Percentiles rank a stretch among this genome's conserved stretches.
Conservation (phyloP, 495 filamentous ascomycete species). For the Staphylotrichum tortipilum region DNA sequence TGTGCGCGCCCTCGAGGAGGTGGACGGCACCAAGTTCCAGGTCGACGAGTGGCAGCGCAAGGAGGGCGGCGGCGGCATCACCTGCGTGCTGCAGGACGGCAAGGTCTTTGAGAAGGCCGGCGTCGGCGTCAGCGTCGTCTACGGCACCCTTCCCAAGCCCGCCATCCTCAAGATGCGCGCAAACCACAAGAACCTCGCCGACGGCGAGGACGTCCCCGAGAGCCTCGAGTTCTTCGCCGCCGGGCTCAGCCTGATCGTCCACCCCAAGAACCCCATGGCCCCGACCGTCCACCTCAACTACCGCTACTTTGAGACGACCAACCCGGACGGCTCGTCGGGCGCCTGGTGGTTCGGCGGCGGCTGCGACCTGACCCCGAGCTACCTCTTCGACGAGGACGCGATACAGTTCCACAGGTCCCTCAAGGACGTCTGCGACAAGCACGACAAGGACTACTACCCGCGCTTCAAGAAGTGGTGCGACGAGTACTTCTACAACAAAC, state of each 20-base stretch:
- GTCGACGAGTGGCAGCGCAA: constrained; percentile 82
- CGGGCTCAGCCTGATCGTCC: constrained; percentile 83
- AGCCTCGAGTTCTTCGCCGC: constrained; percentile 90
- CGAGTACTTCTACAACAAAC: constrained; percentile 89
- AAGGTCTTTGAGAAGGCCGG: constrained; percentile 98
- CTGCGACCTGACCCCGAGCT: constrained; percentile 85
- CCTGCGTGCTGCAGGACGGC: constrained; percentile 89
- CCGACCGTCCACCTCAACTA: constrained; percentile 98
- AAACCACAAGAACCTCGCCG: constrained; percentile 83
- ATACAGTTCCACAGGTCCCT: constrained; percentile 93
- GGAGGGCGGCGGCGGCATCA: constrained; percentile 72
- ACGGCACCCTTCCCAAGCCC: constrained; percentile 78
- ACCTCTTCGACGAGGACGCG: constrained; percentile 93
- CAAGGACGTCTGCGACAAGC: constrained; percentile 87
- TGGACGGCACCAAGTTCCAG: constrained; percentile 75
- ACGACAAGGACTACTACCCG: constrained; percentile 87
- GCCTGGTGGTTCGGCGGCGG: constrained; percentile 98
- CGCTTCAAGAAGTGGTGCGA: constrained; percentile 98
- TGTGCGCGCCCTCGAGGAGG: constrained; percentile 63
- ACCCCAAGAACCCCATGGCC: constrained; percentile 91
- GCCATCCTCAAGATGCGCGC: constrained; percentile 91
- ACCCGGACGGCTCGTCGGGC: constrained; percentile 59
- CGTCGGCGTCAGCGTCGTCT: constrained; percentile 89
- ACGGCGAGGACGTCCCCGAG: constrained; percentile 52
- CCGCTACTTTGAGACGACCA: constrained; percentile 94